Evolutionary conservation across 2,329 filamentous ascomycete species (phyloP).

Genomic region (Zymoseptoria ardabiliae): DNA sequence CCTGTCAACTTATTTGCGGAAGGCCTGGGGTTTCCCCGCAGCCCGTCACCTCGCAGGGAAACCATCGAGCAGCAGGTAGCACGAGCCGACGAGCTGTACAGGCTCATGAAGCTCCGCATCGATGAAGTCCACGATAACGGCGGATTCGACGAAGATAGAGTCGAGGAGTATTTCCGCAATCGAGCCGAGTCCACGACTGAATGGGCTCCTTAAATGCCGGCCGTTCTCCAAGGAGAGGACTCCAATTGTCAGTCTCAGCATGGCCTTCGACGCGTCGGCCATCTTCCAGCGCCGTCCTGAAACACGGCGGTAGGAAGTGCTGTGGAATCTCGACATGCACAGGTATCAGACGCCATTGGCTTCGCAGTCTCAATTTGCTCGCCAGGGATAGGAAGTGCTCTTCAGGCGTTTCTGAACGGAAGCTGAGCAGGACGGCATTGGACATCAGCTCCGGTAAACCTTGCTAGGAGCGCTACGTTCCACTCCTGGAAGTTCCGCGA

Average conservation of each 20-base stretch:
- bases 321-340: no score
- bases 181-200: background rate
- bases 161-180: background rate
- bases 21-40: background rate
- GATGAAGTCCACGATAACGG: background rate
- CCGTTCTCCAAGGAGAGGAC: background rate
- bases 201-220: background rate
- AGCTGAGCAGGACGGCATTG: background rate
- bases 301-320: no score
- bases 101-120: background rate
- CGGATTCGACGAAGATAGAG: background rate
- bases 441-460: constrained; percentile 12
- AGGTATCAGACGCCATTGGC: no score
- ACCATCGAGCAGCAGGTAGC: background rate
- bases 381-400: background rate
- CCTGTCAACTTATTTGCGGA: background rate
- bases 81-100: background rate
- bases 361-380: no score
- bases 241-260: background rate
- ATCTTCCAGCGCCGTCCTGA: background rate
- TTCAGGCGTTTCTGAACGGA: background rate
- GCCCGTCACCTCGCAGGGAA: background rate
- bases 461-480: constrained; percentile 16
- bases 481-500: constrained; percentile 16
- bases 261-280: background rate